Conservation (phyloP, 2,329 filamentous ascomycete species). For the Aurifilum marmelostoma region DNA sequence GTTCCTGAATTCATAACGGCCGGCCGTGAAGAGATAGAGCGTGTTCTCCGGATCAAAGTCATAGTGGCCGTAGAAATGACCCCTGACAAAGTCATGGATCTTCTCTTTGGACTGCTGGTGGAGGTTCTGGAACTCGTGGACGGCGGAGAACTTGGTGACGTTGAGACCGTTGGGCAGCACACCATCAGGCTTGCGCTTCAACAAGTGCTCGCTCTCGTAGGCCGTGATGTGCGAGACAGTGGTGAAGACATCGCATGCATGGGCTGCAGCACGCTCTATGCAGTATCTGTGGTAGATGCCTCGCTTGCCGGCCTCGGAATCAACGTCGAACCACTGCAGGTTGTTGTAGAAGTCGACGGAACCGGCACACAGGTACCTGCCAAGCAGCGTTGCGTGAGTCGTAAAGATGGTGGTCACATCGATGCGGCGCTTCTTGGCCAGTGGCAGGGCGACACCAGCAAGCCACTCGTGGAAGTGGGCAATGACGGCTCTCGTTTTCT, state of each 20-base stretch:
- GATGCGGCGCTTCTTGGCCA: constrained; percentile 91
- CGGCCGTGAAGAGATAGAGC: constrained; percentile 95
- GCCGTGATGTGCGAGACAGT: constrained; percentile 98
- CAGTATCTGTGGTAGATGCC: constrained; percentile 99
- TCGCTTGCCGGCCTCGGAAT: constrained; percentile 94
- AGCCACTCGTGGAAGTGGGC: constrained; percentile 99
- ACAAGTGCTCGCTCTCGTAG: constrained; percentile 94
- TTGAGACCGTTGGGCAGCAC: constrained; percentile 96
- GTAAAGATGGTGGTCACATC: constrained; percentile 98
- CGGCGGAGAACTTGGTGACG: constrained; percentile 96
- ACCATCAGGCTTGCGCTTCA: constrained; percentile 97
- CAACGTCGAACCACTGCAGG: constrained; percentile 93
- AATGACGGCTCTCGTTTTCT: constrained; percentile 89
- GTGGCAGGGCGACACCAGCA: constrained; percentile 86
- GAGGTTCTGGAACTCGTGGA: constrained; percentile 98
- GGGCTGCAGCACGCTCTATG: constrained; percentile 91
- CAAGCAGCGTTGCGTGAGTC: constrained; percentile 92
- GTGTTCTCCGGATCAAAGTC: constrained; percentile 97
- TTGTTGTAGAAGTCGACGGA: constrained; percentile 99
- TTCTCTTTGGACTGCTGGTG: constrained; percentile 97
- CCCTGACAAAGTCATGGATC: constrained; percentile 96
- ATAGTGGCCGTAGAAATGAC: constrained; percentile 98
- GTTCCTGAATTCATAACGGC: constrained; percentile 96
- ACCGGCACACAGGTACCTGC: constrained; percentile 93
- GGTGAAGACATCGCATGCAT: constrained; percentile 94